Evolutionary conservation across 179 eudicot genomes (phyloP), one percentile per base, ranked within the genome.

Genomic region (Vitellaria paradoxa): DNA sequence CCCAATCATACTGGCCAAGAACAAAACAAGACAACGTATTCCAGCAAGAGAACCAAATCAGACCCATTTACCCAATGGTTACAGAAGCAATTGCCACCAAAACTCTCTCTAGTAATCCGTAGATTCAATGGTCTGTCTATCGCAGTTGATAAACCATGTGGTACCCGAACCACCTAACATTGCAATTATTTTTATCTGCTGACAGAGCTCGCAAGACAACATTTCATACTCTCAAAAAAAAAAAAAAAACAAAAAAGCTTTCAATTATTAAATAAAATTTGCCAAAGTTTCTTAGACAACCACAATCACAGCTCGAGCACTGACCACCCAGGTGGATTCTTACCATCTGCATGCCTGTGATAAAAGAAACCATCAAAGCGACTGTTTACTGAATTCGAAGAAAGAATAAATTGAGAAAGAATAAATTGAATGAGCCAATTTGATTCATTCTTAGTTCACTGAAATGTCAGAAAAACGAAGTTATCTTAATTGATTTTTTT

Each of bases 281-380:
- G 40, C 37, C 67, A 21, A 21, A 30, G 15, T 15, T 30, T 4
- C 68, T 37, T 46, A 26, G 37, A 65, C 46, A 7, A 20, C 46
- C 21, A 14, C 10, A n/a, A 37, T 37, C 20, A 42, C 37, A 30
- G 37, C 37, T 30, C 37, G 37, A 30, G 37, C 37, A 30, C 37
- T 2, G 37, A 30, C 1, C 37, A 30, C 37, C 37, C 2, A 30
- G 37, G 37, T 30, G 37, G 37, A 30, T 0, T 30, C 37, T 30
- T 30, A 30, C 37, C 37, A 30, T 30, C 37, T 30, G 37, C 23
- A 42, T n/a, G 15, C n/a, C 4, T 21, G 9, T 66, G 15, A 47
- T 46, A 30, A 68, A 68, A 67, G 71, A 50, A 67, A 45, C 24
- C 53, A 68, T 21, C 30, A 30, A 70, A 70, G 60, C 50, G 60